Conservation (phyloP, 257 asterid genomes). For the Solanum appendiculatum region DNA sequence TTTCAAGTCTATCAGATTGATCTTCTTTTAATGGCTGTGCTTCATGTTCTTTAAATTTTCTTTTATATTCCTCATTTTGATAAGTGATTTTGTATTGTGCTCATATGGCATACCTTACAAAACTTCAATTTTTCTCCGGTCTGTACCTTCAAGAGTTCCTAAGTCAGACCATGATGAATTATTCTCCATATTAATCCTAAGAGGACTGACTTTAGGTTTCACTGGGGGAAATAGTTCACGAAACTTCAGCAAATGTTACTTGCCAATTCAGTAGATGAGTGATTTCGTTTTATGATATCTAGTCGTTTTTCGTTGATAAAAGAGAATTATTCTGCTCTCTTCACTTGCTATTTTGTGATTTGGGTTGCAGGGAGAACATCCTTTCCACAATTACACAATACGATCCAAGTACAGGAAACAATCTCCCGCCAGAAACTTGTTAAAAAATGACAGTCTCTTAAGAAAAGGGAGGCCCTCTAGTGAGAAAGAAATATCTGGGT, state of each 20-base stretch:
- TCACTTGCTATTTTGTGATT: conserved; percentile 6
- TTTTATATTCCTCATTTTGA: background rate
- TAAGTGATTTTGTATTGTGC: background rate
- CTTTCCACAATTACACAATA: conserved; percentile 87
- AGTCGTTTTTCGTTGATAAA: background rate
- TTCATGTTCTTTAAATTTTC: background rate
- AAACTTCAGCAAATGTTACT: background rate
- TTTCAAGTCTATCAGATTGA: background rate
- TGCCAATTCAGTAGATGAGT: background rate
- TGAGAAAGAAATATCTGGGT: conserved; percentile 22
- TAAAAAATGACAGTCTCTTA: conserved; percentile 10
- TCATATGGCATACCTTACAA: background rate
- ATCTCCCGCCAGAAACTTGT: conserved; percentile 14
- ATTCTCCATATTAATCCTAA: background rate
- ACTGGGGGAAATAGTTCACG: background rate
- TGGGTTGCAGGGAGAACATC: conserved; percentile 78
- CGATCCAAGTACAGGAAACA: conserved; percentile 72
- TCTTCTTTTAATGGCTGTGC: background rate
- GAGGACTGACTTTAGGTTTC: background rate
- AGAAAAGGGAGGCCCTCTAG: conserved; percentile 14
- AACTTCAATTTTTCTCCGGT: background rate
- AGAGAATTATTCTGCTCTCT: background rate
- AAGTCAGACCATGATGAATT: background rate
- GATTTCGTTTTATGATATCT: background rate
- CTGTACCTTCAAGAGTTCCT: background rate